phyloP scores from a whole-genome alignment of 352 stramenopile genomes.

The Globisporangium canariense region DNA sequence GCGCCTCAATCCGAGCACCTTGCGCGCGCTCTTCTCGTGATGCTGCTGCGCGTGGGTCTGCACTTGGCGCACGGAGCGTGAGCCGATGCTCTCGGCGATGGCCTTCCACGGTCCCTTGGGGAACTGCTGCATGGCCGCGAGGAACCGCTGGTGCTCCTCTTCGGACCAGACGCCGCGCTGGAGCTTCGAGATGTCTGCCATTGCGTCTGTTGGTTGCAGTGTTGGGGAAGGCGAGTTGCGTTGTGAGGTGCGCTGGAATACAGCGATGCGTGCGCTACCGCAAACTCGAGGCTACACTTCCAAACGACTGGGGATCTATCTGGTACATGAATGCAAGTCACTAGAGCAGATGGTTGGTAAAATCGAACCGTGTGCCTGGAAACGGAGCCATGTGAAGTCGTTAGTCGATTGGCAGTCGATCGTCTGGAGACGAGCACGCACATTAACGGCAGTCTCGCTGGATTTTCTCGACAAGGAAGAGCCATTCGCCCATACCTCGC shows the following conservation, averaged over 20 bases:
- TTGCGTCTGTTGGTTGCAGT: not conserved
- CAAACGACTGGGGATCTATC: not conserved
- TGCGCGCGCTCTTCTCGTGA: slow-evolving; percentile 22
- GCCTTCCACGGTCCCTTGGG: slow-evolving; percentile 20
- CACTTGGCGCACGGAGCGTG: slow-evolving; percentile 23
- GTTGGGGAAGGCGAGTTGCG: slow-evolving; percentile 4
- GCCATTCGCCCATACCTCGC: not conserved
- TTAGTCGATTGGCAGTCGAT: not conserved
- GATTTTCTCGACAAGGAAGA: slow-evolving; percentile 9
- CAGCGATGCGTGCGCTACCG: no score
- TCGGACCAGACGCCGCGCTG: slow-evolving; percentile 18
- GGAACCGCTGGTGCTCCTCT: slow-evolving; percentile 22
- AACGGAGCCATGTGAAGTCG: not conserved
- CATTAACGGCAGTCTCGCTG: not conserved
- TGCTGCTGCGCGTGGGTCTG: slow-evolving; percentile 28
- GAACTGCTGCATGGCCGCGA: slow-evolving; percentile 20
- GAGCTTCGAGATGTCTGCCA: not conserved
- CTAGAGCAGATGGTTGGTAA: not conserved
- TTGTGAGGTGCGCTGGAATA: no score
- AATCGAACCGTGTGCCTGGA: not conserved
- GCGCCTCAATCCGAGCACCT: slow-evolving; percentile 12
- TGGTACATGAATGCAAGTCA: not conserved
- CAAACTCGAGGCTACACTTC: not conserved
- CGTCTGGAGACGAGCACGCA: not conserved
- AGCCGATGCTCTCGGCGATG: slow-evolving; percentile 20